Percentiles rank a stretch among this genome's conserved stretches.
These are phyloP conservation scores for Centella asiatica DNA, from an alignment of 129 eudicot genomes.

Conservation along the genomic window DNA sequence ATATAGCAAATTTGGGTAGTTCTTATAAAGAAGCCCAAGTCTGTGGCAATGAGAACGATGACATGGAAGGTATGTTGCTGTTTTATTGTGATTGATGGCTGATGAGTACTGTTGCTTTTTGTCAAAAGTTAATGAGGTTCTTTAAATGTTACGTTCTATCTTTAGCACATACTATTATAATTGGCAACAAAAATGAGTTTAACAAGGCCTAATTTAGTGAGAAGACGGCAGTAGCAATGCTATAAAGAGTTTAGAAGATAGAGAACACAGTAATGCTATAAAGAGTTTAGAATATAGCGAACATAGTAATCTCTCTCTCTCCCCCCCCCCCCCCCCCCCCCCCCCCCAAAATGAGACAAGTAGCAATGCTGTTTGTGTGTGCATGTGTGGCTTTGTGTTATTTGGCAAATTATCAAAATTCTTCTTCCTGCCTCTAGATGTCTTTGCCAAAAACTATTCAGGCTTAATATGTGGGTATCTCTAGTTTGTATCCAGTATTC, in stretches of 20 bases:
- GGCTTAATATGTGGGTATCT: not conserved
- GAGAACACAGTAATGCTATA: no score
- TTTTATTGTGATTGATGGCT: not conserved
- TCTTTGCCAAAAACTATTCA: no score
- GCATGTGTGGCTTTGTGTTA: no score
- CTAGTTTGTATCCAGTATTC: not conserved
- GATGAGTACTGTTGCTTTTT: not conserved
- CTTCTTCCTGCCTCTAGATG: no score
- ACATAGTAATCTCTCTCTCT: no score
- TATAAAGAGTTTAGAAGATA: no score
- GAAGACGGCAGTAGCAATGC: no score
- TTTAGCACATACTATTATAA: not conserved
- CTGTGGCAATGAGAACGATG: slow-evolving; percentile 27
- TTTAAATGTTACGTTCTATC: not conserved
- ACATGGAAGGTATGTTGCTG: slow-evolving; percentile 58
- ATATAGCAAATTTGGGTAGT: slow-evolving; percentile 14
- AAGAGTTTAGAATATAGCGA: no score
- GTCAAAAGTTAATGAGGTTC: not conserved
- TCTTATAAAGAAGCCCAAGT: slow-evolving; percentile 25
- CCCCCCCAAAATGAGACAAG: no score
- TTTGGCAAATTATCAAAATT: no score
- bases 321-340: no score
- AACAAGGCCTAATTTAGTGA: not conserved
- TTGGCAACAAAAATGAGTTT: not conserved
- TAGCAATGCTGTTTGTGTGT: no score